Percentiles rank a stretch among this genome's conserved stretches.
Evolutionary conservation across 345 rosid species (phyloP).

Genomic region (Eutrema japonicum): DNA sequence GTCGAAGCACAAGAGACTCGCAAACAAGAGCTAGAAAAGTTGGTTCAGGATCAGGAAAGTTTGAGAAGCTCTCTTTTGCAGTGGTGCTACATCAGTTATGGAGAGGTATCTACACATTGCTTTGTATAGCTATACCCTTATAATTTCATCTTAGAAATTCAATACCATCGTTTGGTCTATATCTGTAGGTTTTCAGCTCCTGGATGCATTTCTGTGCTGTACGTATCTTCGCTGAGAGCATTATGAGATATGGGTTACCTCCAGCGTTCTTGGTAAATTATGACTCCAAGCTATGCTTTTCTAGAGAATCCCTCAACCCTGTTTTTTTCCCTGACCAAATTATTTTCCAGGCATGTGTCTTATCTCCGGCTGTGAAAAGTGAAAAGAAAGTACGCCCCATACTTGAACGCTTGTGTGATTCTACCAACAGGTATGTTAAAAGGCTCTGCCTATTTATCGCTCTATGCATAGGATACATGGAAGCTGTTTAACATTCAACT

Average conservation of each 20-base stretch:
- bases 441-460: not conserved
- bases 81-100: constrained; percentile 97
- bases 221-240: constrained; percentile 93
- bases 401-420: constrained; percentile 79
- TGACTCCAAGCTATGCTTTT: constrained; percentile 26
- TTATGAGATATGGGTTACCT: constrained; percentile 96
- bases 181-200: constrained; percentile 87
- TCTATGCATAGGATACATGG: constrained; percentile 12
- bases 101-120: constrained; percentile 64
- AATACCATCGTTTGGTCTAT: not conserved
- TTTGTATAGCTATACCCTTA: constrained; percentile 1
- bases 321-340: constrained; percentile 6
- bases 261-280: constrained; percentile 87
- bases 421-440: constrained; percentile 73
- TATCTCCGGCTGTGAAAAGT: constrained; percentile 75
- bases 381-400: constrained; percentile 96
- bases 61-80: constrained; percentile 91
- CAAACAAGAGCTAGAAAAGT: constrained; percentile 81
- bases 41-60: constrained; percentile 78
- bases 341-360: constrained; percentile 76
- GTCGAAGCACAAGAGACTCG: constrained; percentile 82
- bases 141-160: not conserved
- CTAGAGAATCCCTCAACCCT: constrained; percentile 14
- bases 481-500: constrained; percentile 1
- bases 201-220: constrained; percentile 99